phyloP scores from a whole-genome alignment of 495 filamentous ascomycete species.

The Lophiostoma macrostomum region DNA sequence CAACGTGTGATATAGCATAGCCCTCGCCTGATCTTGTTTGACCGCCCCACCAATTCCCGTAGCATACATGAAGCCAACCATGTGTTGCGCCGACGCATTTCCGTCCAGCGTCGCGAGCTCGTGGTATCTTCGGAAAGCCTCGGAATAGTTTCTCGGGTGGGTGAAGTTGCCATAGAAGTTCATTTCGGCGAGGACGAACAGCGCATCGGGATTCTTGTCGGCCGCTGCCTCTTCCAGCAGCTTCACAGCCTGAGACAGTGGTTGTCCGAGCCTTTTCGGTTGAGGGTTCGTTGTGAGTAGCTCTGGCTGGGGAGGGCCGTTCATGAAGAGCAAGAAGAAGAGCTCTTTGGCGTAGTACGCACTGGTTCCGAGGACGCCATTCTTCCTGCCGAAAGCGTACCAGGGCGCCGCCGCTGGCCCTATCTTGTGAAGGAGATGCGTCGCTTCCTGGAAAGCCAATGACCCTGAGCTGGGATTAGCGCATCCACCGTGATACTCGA shows the following conservation, averaged over 20 bases:
- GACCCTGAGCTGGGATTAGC: conserved; percentile 9
- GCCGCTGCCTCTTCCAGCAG: conserved; percentile 73
- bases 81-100: conserved; percentile 88
- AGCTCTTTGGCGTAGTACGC: conserved; percentile 46
- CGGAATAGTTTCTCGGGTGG: conserved; percentile 76
- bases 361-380: conserved; percentile 39
- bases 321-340: conserved; percentile 48
- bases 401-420: conserved; percentile 34
- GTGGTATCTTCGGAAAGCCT: conserved; percentile 79
- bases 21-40: conserved; percentile 84
- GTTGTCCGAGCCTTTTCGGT: conserved; percentile 35
- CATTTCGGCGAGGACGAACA: conserved; percentile 88
- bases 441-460: conserved; percentile 36
- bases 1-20: conserved; percentile 90
- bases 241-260: conserved; percentile 56
- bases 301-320: conserved; percentile 37
- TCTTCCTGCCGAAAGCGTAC: conserved; percentile 38
- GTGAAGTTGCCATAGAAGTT: conserved; percentile 96
- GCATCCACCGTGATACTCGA: not conserved
- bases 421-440: conserved; percentile 36
- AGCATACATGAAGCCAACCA: conserved; percentile 95
- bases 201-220: conserved; percentile 78
- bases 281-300: conserved; percentile 35
- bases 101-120: conserved; percentile 72
- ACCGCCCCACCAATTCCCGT: conserved; percentile 85